Evolutionary conservation across 116 monocot genomes (phyloP).

Genomic region (Iris pallida): DNA sequence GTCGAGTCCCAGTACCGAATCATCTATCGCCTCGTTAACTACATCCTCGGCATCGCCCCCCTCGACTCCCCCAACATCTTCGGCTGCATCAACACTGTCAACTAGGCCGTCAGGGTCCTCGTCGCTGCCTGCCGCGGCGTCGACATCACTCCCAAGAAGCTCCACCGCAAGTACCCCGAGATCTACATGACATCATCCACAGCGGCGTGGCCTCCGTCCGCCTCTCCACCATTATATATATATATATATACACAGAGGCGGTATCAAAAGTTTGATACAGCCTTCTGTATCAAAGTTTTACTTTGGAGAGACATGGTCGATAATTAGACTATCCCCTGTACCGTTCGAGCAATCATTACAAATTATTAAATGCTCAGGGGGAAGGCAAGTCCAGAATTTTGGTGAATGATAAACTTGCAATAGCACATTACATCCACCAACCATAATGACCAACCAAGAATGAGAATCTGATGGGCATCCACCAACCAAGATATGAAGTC

Average conservation of each 20-base stretch:
- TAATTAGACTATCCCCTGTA: too few species aligned
- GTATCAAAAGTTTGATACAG: too few species aligned
- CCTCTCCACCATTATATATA: slow-evolving; percentile 69
- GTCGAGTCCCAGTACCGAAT: slow-evolving; percentile 85
- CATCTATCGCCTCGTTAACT: slow-evolving; percentile 97
- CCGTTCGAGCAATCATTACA: too few species aligned
- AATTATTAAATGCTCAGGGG: too few species aligned
- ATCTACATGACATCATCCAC: slow-evolving; percentile 86
- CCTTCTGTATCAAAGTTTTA: too few species aligned
- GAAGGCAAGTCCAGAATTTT: too few species aligned
- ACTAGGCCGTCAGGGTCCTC: slow-evolving; percentile 69
- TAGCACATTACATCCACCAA: too few species aligned
- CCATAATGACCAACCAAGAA: too few species aligned
- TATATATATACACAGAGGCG: too few species aligned
- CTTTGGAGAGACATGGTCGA: too few species aligned
- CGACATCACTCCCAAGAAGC: slow-evolving; percentile 86
- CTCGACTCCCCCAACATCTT: slow-evolving; percentile 67
- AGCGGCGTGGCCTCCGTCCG: slow-evolving; percentile 73
- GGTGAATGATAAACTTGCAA: neutral
- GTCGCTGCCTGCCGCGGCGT: slow-evolving; percentile 93
- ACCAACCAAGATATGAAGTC: too few species aligned
- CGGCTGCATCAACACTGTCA: slow-evolving; percentile 74
- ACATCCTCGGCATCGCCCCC: slow-evolving; percentile 95
- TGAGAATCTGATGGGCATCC: too few species aligned
- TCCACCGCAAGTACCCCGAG: slow-evolving; percentile 84